phyloP scores from a whole-genome alignment of 225 moss, liverwort and hornwort genomes.

The Bryoerythrophyllum caledonicum region DNA sequence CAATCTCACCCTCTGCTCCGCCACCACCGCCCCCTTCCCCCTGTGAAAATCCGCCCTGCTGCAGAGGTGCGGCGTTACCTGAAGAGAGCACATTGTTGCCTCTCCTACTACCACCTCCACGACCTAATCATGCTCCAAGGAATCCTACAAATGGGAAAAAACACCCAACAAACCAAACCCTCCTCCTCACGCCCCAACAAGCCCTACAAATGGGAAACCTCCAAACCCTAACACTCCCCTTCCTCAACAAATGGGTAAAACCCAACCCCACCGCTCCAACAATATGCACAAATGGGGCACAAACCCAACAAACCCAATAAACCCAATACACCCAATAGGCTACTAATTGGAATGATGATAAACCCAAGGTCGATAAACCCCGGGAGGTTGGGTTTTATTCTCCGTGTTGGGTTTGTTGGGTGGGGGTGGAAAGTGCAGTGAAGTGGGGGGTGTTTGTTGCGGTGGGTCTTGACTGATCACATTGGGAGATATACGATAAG shows the following conservation, averaged over 20 bases:
- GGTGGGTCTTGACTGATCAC: no score
- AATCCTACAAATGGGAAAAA: neutral
- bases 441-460: no score
- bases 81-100: slow-evolving; percentile 80
- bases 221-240: neutral
- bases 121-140: slow-evolving; percentile 42
- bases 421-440: no score
- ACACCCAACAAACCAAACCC: neutral
- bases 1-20: slow-evolving; percentile 39
- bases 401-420: no score
- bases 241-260: no score
- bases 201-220: neutral
- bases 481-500: no score
- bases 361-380: neutral
- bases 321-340: neutral
- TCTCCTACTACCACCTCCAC: slow-evolving; percentile 25
- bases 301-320: neutral
- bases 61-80: slow-evolving; percentile 52
- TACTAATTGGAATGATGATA: neutral
- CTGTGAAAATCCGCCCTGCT: slow-evolving; percentile 30
- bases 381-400: neutral
- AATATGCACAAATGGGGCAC: neutral
- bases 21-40: slow-evolving; percentile 41
- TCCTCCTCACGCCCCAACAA: neutral
- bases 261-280: no score